Evolutionary conservation across 805 yeast species (phyloP).

Genomic region (Ogataea nitratoaversa): DNA sequence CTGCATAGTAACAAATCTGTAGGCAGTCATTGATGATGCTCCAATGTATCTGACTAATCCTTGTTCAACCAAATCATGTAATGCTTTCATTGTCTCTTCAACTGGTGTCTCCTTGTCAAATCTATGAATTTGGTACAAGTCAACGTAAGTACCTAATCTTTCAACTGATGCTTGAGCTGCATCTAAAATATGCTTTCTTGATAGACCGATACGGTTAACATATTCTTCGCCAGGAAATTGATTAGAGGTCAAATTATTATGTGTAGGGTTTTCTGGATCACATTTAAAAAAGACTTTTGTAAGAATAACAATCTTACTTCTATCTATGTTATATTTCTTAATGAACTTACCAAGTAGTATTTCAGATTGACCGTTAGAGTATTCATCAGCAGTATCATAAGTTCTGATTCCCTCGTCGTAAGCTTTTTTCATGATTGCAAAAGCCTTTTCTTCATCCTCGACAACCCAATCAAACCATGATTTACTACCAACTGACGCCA

Average conservation of each 20-base stretch:
- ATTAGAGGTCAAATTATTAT: slow-evolving; percentile 2
- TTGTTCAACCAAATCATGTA: slow-evolving; percentile 44
- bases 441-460: slow-evolving; percentile 44
- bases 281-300: slow-evolving; percentile 38
- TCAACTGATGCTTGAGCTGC: slow-evolving; percentile 36
- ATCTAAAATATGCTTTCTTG: slow-evolving; percentile 44
- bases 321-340: slow-evolving; percentile 44
- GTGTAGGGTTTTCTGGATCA: slow-evolving; percentile 17
- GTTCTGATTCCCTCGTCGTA: slow-evolving; percentile 47
- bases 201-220: slow-evolving; percentile 37
- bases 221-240: slow-evolving; percentile 14
- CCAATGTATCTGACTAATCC: slow-evolving; percentile 56
- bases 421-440: slow-evolving; percentile 40
- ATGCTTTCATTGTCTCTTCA: slow-evolving; percentile 52
- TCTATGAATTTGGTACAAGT: slow-evolving; percentile 55
- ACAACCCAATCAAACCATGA: slow-evolving; percentile 41
- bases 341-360: slow-evolving; percentile 49
- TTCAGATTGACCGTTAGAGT: slow-evolving; percentile 47
- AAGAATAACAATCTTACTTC: slow-evolving; percentile 54
- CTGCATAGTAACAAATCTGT: slow-evolving; percentile 53
- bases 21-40: slow-evolving; percentile 57
- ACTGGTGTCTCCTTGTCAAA: slow-evolving; percentile 44
- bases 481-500: slow-evolving; percentile 48
- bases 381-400: slow-evolving; percentile 48
- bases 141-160: slow-evolving; percentile 48